phyloP scores from a whole-genome alignment of 2,329 filamentous ascomycete species.

The Cadophora luteo-olivacea region DNA sequence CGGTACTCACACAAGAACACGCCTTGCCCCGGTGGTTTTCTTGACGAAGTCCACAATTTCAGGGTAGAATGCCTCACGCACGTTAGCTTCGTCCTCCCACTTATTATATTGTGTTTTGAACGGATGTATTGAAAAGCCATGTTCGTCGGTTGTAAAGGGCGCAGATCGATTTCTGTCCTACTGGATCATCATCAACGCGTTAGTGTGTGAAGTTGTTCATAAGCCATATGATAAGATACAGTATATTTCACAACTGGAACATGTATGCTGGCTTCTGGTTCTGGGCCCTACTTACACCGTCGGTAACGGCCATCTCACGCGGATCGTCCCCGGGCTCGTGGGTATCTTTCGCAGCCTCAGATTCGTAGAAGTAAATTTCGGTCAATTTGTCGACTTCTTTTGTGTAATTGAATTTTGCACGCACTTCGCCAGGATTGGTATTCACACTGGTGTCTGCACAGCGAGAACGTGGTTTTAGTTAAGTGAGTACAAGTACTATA shows the following conservation, averaged over 20 bases:
- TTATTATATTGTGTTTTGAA: constrained; percentile 24
- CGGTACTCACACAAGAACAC: constrained; percentile 22
- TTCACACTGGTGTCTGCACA: constrained; percentile 9
- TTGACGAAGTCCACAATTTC: constrained; percentile 30
- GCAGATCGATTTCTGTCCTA: constrained; percentile 7
- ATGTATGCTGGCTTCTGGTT: neutral
- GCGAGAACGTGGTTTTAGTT: constrained; percentile 21
- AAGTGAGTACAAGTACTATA: constrained; percentile 8
- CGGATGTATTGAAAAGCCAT: constrained; percentile 28
- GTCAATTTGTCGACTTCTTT: constrained; percentile 30
- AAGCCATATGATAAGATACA: neutral
- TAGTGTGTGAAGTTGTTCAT: neutral
- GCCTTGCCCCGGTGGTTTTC: constrained; percentile 26
- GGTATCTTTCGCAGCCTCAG: constrained; percentile 22
- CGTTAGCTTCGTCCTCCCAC: constrained; percentile 27
- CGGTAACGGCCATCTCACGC: constrained; percentile 21
- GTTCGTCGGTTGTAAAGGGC: constrained; percentile 26
- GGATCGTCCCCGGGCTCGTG: constrained; percentile 32
- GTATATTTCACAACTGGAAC: neutral
- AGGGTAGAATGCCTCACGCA: constrained; percentile 27
- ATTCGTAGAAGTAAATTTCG: constrained; percentile 32
- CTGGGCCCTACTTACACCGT: constrained; percentile 14
- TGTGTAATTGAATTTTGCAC: constrained; percentile 32
- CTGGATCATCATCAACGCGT: neutral
- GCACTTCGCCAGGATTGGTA: constrained; percentile 14